Evolutionary conservation across 2,329 filamentous ascomycete species (phyloP), one percentile per base, ranked within the genome.

Genomic region (Fusarium sp.): DNA sequence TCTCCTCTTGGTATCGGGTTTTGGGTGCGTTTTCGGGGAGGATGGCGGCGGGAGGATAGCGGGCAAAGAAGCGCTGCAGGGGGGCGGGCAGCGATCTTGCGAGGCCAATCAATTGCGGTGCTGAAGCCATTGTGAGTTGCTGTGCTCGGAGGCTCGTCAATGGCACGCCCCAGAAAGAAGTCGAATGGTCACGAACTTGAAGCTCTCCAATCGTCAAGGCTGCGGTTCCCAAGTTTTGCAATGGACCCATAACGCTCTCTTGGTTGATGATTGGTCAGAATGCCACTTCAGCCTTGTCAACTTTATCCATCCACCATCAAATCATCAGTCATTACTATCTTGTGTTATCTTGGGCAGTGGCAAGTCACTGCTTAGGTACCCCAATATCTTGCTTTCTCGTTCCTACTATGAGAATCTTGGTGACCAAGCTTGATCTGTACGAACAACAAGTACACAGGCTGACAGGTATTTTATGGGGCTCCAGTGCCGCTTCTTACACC

Each of bases 11-110:
- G 82, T 82, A 89, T 57, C 78, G 80, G 65, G 81, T 84, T 79
- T 67, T 82, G 71, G 68, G 74, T 48, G 80, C 76, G 58, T 79
- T 78, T 48, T 78, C 76, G 60, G 85, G 79, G 62, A 88, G 81
- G 75, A 90, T 85, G 70, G 86, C 79, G 51, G 82, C 86, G 46
- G 95, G 94, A 40, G 96, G 96, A 79, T 95, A 97, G 69, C 92
- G 91, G 57, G 91, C 91, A 80, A 99, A 91, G 86, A 99, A 97
- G 74, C 89, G 89, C 76, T 91, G 87, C 44, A 99, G 87, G 39
- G 90, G 90, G 53, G 87, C 83, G 10, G 94, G 96, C 39, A 98
- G 88, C 69, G 86, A 83, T 79, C 89, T 88, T 62, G 91, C 91
- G 59, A 93, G 84, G 73, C 83, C 81, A 68, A 88, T 77, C 68